Percentiles rank a stretch among this genome's conserved stretches.
Conservation (phyloP, 306 rosid genomes). For the Vigna trinervia region DNA sequence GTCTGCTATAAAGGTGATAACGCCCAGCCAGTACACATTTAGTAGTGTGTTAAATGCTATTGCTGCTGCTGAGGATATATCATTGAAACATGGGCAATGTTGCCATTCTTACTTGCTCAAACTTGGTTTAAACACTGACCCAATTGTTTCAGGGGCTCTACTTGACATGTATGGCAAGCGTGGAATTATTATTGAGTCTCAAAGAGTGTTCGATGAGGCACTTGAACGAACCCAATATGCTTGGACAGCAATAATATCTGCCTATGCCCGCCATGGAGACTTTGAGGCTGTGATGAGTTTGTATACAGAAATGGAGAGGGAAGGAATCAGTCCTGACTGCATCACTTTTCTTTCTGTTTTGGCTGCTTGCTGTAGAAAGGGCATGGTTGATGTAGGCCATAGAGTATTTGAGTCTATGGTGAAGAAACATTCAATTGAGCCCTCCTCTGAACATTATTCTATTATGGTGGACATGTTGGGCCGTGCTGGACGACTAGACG, state of each 20-base stretch:
- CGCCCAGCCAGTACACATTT: slow-evolving; percentile 80
- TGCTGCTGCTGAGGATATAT: slow-evolving; percentile 72
- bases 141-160: slow-evolving; percentile 71
- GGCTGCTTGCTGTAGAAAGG: slow-evolving; percentile 80
- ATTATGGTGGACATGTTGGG: slow-evolving; percentile 87
- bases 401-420: slow-evolving; percentile 64
- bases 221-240: slow-evolving; percentile 63
- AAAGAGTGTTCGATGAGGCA: slow-evolving; percentile 65
- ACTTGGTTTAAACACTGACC: slow-evolving; percentile 64
- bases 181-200: slow-evolving; percentile 72
- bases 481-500: slow-evolving; percentile 69
- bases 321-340: slow-evolving; percentile 64
- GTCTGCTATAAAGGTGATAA: slow-evolving; percentile 59
- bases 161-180: slow-evolving; percentile 92
- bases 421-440: slow-evolving; percentile 63
- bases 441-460: slow-evolving; percentile 74
- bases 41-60: slow-evolving; percentile 88
- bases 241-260: slow-evolving; percentile 85
- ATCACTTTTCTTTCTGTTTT: slow-evolving; percentile 79
- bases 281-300: slow-evolving; percentile 64
- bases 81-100: slow-evolving; percentile 72
- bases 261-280: slow-evolving; percentile 78
- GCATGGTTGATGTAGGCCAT: slow-evolving; percentile 72
- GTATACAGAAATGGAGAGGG: slow-evolving; percentile 67
- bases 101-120: slow-evolving; percentile 75